These are phyloP conservation scores for Huiozyma sinensis DNA, from an alignment of 805 yeast genomes.

Conservation along the genomic window DNA sequence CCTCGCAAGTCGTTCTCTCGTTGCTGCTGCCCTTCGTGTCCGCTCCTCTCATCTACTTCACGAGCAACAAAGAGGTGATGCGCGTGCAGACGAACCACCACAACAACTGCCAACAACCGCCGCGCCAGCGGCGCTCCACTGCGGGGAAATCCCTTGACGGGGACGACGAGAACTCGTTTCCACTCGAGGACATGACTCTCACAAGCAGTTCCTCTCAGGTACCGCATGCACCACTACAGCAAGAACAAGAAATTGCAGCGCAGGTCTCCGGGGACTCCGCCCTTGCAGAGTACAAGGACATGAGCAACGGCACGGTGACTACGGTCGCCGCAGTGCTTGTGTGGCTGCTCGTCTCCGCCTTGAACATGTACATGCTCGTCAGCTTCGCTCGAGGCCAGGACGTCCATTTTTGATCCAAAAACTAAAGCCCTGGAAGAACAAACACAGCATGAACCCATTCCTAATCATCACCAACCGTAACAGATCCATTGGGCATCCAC, in stretches of 20 bases:
- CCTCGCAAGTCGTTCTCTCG: constrained; percentile 76
- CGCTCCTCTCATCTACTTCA: constrained; percentile 79
- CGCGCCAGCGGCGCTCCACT: too few relatives aligned
- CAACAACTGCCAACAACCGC: constrained; percentile 5
- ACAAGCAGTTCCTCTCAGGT: neutral
- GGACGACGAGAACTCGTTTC: neutral
- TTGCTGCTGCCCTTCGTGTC: constrained; percentile 74
- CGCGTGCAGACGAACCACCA: constrained; percentile 32
- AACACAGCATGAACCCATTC: too few relatives aligned
- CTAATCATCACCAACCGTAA: too few relatives aligned
- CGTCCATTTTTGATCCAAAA: constrained; percentile 22
- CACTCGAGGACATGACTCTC: neutral
- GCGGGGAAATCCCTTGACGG: neutral
- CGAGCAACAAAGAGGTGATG: constrained; percentile 62
- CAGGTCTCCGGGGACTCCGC: too few relatives aligned
- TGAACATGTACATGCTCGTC: constrained; percentile 55
- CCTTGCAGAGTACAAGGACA: constrained; percentile 25
- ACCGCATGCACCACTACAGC: constrained; percentile 1
- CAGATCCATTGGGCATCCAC: too few relatives aligned
- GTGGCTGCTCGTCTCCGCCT: constrained; percentile 57
- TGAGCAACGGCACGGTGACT: constrained; percentile 37
- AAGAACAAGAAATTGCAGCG: neutral
- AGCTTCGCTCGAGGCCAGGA: constrained; percentile 39
- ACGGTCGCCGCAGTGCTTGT: constrained; percentile 43
- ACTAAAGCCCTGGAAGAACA: too few relatives aligned